Evolutionary conservation across 495 filamentous ascomycete genomes (phyloP), one percentile per base, ranked within the genome.

Genomic region (Aspergillus bertholletiae): DNA sequence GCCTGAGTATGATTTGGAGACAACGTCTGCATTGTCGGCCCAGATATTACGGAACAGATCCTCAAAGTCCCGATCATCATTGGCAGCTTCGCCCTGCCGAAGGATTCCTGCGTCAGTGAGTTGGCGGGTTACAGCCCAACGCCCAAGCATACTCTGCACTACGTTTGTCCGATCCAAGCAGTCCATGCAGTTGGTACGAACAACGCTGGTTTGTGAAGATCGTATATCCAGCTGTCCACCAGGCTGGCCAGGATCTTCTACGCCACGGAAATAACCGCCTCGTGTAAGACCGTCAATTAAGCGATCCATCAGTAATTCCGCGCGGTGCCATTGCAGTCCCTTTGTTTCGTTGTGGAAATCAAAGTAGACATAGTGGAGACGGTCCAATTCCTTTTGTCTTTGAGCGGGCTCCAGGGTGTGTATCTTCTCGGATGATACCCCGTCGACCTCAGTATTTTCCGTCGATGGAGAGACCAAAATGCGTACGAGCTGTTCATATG

Each of bases 111-210:
- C 75, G 61, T 97, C 94, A 47, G 80, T 80, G 30, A 98, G 81
- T 72, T 96, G 92, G 34, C 88, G 84, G 48, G 88, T 92, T n/a
- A 97, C 71, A 12, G 86, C 86, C 81, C 83, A 92, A 48, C 91
- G 87, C 18, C 87, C 94, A 18, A 98, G 79, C 88, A 96, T 94
- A 64, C 88, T 94, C 68, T 98, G 94, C 2, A 98, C 88, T 9
- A 98, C 91, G 66, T 98, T 98, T 46, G 94, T 98, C 49, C 94
- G 90, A 71, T 98, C 94, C 11, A 98, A 80, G 61, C 95, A 98
- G 73, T 98, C 94, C 94, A 98, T 97, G 71, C 94, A 98, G 65
- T 98, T 98, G 20, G 94, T 97, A 40, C 94, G 85, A 22, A 98
- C 90, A 9, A 97, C 92, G 56, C 86, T 88, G 5, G 81, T 87